Evolutionary conservation across 2,329 filamentous ascomycete genomes (phyloP).

Genomic region (Paraconiothyrium sp.): DNA sequence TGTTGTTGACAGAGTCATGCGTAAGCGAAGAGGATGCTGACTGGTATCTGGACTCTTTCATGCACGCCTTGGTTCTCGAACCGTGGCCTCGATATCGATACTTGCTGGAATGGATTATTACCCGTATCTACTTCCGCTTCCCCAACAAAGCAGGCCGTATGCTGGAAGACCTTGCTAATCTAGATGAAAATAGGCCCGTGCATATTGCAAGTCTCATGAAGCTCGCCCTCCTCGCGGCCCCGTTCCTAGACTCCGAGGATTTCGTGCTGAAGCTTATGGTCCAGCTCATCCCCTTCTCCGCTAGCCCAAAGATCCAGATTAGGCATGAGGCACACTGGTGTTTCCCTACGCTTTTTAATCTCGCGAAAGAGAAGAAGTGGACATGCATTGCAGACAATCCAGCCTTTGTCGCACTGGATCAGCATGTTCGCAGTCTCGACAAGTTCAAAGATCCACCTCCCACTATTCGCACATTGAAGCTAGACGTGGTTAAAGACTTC

Average conservation of each 20-base stretch:
- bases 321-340: constrained; percentile 63
- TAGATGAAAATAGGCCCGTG: constrained; percentile 58
- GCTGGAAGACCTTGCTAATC: constrained; percentile 47
- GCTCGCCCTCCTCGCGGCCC: constrained; percentile 54
- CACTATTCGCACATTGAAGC: constrained; percentile 49
- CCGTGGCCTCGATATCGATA: constrained; percentile 59
- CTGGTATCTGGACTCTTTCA: constrained; percentile 49
- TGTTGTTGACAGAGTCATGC: constrained; percentile 54
- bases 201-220: constrained; percentile 60
- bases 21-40: constrained; percentile 38
- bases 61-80: constrained; percentile 55
- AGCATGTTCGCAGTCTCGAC: constrained; percentile 55
- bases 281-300: constrained; percentile 54
- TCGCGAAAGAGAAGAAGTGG: constrained; percentile 50
- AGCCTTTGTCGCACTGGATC: constrained; percentile 54
- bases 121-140: constrained; percentile 52
- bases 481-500: constrained; percentile 56
- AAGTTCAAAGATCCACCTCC: constrained; percentile 53
- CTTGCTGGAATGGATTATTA: constrained; percentile 60
- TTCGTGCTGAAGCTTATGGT: constrained; percentile 53
- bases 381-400: constrained; percentile 49
- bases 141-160: constrained; percentile 44
- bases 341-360: constrained; percentile 55
- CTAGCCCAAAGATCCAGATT: constrained; percentile 62
- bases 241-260: constrained; percentile 47